Conservation (phyloP, 2,329 filamentous ascomycete genomes). For the Samsoniella hepiali region DNA sequence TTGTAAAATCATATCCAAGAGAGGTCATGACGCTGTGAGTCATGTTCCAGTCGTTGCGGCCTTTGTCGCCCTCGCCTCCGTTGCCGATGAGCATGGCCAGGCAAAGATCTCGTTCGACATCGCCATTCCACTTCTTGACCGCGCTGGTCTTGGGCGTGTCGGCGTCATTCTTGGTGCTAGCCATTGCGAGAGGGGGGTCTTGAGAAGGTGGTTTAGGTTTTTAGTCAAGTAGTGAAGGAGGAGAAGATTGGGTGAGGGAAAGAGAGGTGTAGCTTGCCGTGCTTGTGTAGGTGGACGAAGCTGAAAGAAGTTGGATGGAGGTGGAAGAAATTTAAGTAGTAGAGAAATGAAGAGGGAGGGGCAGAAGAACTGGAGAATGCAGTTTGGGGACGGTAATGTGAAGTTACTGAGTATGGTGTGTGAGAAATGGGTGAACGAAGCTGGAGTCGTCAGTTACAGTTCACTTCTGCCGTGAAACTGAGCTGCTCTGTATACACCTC, state of each 20-base stretch:
- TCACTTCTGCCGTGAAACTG: constrained; percentile 7
- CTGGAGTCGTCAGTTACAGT: neutral
- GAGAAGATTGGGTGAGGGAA: neutral
- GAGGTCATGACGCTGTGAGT: constrained; percentile 31
- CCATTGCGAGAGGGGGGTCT: neutral
- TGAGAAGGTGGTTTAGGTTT: neutral
- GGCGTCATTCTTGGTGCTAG: constrained; percentile 5
- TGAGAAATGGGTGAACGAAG: neutral
- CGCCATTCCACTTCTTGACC: constrained; percentile 36
- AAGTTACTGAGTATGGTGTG: neutral
- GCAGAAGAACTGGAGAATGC: neutral
- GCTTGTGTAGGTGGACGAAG: neutral
- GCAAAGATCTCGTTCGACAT: constrained; percentile 39
- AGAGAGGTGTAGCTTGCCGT: neutral
- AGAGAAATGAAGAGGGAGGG: neutral
- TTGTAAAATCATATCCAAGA: constrained; percentile 36
- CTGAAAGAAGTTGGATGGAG: neutral
- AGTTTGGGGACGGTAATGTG: neutral
- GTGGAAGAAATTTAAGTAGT: neutral
- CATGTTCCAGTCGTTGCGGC: constrained; percentile 34
- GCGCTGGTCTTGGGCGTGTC: constrained; percentile 16
- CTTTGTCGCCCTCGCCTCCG: constrained; percentile 26
- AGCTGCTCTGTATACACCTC: neutral
- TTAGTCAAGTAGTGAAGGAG: neutral
- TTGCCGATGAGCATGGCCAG: constrained; percentile 33